phyloP scores from a whole-genome alignment of 176 grass and related monocot genomes.

The Urochloa ruziziensis region DNA sequence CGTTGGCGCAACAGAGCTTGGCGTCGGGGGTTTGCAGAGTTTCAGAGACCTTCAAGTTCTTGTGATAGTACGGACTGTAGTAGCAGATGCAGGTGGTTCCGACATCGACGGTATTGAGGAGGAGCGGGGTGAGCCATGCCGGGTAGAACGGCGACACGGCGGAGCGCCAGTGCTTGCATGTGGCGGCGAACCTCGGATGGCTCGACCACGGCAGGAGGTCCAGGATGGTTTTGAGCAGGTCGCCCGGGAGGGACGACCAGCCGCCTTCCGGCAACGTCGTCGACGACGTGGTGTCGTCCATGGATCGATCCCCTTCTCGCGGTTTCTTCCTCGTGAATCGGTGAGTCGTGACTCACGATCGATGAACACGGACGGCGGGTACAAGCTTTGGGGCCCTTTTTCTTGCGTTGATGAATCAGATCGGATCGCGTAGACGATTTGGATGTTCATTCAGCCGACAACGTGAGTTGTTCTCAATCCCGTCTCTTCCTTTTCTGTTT shows the following conservation, averaged over 20 bases:
- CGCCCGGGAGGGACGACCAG: conserved; percentile 7
- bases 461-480: too few species aligned
- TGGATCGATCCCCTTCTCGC: background rate
- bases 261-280: background rate
- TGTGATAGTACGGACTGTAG: conserved; percentile 19
- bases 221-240: background rate
- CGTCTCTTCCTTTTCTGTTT: too few species aligned
- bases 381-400: too few species aligned
- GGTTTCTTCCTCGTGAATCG: too few species aligned
- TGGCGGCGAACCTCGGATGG: background rate
- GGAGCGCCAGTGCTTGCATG: background rate
- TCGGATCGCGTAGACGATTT: too few species aligned
- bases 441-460: too few species aligned
- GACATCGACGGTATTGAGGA: background rate
- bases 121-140: background rate
- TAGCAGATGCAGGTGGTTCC: background rate
- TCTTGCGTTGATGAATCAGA: too few species aligned
- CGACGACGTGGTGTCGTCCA: background rate
- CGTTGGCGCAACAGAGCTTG: background rate
- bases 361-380: too few species aligned
- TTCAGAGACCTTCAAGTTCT: background rate
- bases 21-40: background rate
- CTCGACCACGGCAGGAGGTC: background rate
- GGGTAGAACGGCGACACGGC: conserved; percentile 3
- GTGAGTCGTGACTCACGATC: too few species aligned